Conservation (phyloP, 345 rosid genomes). For the Noccaea bulbosa region DNA sequence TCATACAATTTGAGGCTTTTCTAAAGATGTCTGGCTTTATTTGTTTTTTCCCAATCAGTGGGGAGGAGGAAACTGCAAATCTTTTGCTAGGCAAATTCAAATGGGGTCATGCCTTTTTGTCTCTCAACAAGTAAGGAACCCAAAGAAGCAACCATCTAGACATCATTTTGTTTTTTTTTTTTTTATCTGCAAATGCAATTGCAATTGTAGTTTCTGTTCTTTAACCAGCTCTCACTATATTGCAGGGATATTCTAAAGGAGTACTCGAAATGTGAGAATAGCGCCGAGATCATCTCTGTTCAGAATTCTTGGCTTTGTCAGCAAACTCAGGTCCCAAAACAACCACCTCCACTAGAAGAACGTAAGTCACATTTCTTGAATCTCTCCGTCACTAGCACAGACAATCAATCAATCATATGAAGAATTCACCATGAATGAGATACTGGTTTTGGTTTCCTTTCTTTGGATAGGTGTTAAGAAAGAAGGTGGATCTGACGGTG, state of each 20-base stretch:
- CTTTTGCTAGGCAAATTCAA: constrained; percentile 90
- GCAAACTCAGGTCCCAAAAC: constrained; percentile 60
- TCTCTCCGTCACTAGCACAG: constrained; percentile 1
- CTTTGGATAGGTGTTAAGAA: constrained; percentile 33
- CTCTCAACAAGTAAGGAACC: constrained; percentile 72
- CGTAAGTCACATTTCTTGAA: constrained; percentile 42
- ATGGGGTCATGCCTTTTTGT: constrained; percentile 98
- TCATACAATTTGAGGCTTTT: constrained; percentile 4
- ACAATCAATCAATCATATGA: constrained; percentile 1
- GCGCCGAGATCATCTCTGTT: constrained; percentile 74
- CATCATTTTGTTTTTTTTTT: neutral
- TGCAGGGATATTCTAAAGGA: constrained; percentile 85
- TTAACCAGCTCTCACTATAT: constrained; percentile 1
- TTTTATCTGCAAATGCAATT: neutral
- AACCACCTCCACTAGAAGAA: constrained; percentile 47
- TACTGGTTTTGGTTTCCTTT: constrained; percentile 2
- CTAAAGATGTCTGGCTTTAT: constrained; percentile 19
- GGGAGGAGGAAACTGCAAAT: constrained; percentile 83
- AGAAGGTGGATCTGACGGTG: constrained; percentile 50
- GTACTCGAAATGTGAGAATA: constrained; percentile 75
- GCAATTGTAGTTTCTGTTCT: neutral
- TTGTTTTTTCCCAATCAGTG: constrained; percentile 52
- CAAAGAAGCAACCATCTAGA: neutral
- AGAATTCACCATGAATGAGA: constrained; percentile 4
- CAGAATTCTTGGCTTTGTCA: constrained; percentile 92